Percentiles rank a stretch among this genome's conserved stretches.
Evolutionary conservation across 2,329 filamentous ascomycete genomes (phyloP).

Genomic region (Samsoniella hepiali): DNA sequence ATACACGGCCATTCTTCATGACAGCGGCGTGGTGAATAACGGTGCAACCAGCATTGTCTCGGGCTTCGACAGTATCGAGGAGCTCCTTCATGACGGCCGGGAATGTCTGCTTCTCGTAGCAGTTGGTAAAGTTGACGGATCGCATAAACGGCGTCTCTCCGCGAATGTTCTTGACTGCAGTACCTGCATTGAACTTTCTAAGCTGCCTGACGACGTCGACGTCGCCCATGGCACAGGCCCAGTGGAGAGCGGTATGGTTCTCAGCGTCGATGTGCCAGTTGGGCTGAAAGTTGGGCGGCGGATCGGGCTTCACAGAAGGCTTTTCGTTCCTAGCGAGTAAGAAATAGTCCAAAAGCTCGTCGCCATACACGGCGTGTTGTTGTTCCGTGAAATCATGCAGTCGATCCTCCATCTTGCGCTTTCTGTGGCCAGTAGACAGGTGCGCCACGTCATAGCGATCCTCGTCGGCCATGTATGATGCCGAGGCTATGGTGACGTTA

Average conservation of each 20-base stretch:
- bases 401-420: conserved; percentile 71
- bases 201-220: conserved; percentile 86
- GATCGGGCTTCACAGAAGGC: conserved; percentile 68
- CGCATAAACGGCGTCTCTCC: conserved; percentile 93
- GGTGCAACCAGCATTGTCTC: conserved; percentile 78
- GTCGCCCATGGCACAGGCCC: conserved; percentile 97
- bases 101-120: conserved; percentile 90
- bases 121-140: conserved; percentile 94
- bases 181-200: conserved; percentile 72
- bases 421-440: conserved; percentile 57
- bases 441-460: conserved; percentile 71
- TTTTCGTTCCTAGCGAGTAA: conserved; percentile 80
- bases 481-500: conserved; percentile 77
- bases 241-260: conserved; percentile 89
- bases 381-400: conserved; percentile 67
- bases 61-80: conserved; percentile 72
- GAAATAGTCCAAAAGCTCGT: conserved; percentile 94
- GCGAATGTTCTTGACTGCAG: conserved; percentile 65
- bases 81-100: conserved; percentile 79
- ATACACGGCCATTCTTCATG: conserved; percentile 75
- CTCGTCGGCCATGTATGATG: conserved; percentile 81
- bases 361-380: conserved; percentile 86
- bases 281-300: conserved; percentile 81
- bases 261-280: conserved; percentile 93
- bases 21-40: conserved; percentile 93